These are phyloP conservation scores for sorghum (Sorghum bicolor) DNA, from an alignment of 176 grass and related monocot species.

Conservation along the genomic window Sorghum_bicolor_NCBIv3 NC_012870.2:12588001-12588500, in stretches of 20 bases:
- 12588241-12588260: not conserved
- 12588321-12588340: conserved; percentile 25
- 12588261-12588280: conserved; percentile 22
- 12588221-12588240: not conserved
- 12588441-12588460: not conserved
- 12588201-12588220: not conserved
- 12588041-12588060: not conserved
- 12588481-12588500: not conserved
- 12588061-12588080: not conserved
- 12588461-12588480: not conserved
- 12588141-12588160: not conserved
- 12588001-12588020: not conserved
- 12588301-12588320: conserved; percentile 29
- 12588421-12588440: conserved; percentile 38
- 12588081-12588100: not conserved
- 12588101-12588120: not conserved
- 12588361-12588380: conserved; percentile 53
- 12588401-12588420: conserved; percentile 51
- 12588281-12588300: conserved; percentile 59
- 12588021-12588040: not conserved
- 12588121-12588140: not conserved
- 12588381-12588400: conserved; percentile 58
- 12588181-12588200: conserved; percentile 2
- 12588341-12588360: conserved; percentile 71
- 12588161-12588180: not conserved